Base-by-base conservation (phyloP, 495 filamentous ascomycete genomes). In the Diplogelasinospora grovesii region DNA sequence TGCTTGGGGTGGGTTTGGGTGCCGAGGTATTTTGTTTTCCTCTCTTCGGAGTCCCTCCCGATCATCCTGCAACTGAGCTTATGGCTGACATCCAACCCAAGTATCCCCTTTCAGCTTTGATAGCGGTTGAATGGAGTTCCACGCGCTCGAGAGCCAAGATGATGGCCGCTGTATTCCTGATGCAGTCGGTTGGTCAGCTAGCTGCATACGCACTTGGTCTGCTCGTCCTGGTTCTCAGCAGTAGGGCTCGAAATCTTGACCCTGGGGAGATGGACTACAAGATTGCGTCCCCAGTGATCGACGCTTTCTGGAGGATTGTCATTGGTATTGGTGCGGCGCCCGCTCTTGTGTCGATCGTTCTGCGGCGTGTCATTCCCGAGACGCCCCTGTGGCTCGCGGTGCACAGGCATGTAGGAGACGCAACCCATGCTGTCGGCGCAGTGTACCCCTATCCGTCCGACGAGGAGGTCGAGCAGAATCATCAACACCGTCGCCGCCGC, bases 111-210 rank as follows among this genome's bases (percentile, higher is more conserved):
- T 60, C 53, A 4, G 75, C 78, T 1, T 70, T 81, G 21, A 81
- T 85, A 22, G 79, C 74, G 2, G 70, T 75, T 2, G 79, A 83
- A 49, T 83, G 76, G 50, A 77, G 78, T 3, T 74, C 79, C 0
- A 77, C 70, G 2, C 70, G 71, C 33, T 70, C 52, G 9, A 45
- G 81, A 14, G 78, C 68, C 21, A 69, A 69, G 5, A 83, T 85
- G 80, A 65, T 85, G 56, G 77, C 75, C 6, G 71, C 71, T 3
- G 75, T 85, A 11, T 83, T 83, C 56, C 65, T 79, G 36, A 79
- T 77, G 72, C 81, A 85, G 35, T 73, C 79, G 0, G 46, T 83
- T 5, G 81, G 79, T 1, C 80, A 83, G 41, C 63, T 84, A n/a
- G 63, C 74, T 6, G 80, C 68, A 3, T 58, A 60, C 19, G 50